These are phyloP conservation scores for Phalaenopsis equestris DNA, from an alignment of 106 monocot genomes.

Conservation along the genomic window DNA sequence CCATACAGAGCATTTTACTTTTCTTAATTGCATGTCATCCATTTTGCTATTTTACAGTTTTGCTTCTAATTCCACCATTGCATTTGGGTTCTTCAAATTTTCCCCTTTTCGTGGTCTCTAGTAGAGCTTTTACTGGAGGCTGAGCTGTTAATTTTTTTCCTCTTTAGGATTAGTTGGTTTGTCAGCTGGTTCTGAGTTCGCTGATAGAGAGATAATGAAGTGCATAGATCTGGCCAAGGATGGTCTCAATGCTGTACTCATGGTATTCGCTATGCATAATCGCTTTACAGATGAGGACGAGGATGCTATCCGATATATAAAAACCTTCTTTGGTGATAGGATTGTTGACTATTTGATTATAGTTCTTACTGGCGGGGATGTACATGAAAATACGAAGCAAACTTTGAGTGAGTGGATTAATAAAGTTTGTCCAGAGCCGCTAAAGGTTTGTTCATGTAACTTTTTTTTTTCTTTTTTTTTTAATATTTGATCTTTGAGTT, in stretches of 20 bases:
- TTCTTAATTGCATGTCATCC: not conserved
- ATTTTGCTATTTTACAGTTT: not conserved
- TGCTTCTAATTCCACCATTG: not conserved
- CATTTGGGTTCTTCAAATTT: not conserved
- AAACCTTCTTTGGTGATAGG: conserved; percentile 66
- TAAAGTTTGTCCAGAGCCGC: conserved; percentile 37
- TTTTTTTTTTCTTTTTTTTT: no score
- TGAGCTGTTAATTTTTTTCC: not conserved
- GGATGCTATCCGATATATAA: conserved; percentile 48
- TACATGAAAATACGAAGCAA: conserved; percentile 33
- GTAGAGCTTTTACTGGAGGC: not conserved
- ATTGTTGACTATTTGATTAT: conserved; percentile 78
- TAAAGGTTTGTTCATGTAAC: conserved; percentile 25
- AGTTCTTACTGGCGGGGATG: conserved; percentile 77
- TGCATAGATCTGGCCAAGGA: conserved; percentile 89
- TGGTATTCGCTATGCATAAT: conserved; percentile 59
- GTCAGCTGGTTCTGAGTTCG: conserved; percentile 36
- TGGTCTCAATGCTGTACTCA: conserved; percentile 83
- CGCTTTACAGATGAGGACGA: conserved; percentile 75
- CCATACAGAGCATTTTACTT: not conserved
- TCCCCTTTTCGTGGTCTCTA: not conserved
- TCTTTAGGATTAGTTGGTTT: conserved; percentile 67
- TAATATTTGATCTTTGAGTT: not conserved
- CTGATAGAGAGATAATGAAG: conserved; percentile 68
- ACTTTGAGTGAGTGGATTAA: conserved; percentile 40